Evolutionary conservation across 495 filamentous ascomycete genomes (phyloP).

Genomic region (Staphylotrichum longicolle): DNA sequence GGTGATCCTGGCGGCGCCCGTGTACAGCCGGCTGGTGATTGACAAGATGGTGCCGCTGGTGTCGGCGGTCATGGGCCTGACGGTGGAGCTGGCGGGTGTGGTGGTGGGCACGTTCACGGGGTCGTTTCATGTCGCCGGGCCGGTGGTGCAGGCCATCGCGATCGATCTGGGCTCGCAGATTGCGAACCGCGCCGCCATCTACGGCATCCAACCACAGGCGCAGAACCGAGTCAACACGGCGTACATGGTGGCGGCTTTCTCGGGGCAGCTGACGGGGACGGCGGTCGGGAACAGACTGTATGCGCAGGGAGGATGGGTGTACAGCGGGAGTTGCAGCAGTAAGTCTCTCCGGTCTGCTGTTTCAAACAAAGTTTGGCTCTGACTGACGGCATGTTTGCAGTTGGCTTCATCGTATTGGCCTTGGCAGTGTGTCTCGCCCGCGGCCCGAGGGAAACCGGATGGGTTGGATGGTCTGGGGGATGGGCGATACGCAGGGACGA

Average conservation of each 20-base stretch:
- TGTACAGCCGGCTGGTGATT: constrained; percentile 68
- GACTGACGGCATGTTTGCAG: constrained; percentile 11
- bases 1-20: constrained; percentile 61
- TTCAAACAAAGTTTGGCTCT: too few relatives aligned
- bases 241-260: constrained; percentile 75
- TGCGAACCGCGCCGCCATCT: constrained; percentile 70
- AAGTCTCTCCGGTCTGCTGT: constrained; percentile 19
- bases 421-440: constrained; percentile 56
- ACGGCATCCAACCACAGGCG: constrained; percentile 66
- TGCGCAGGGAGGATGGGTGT: constrained; percentile 66
- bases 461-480: constrained; percentile 75
- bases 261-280: constrained; percentile 74
- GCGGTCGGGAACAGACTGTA: constrained; percentile 69
- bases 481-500: constrained; percentile 49
- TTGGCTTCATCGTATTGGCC: constrained; percentile 62
- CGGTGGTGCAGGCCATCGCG: constrained; percentile 69
- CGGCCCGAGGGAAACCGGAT: constrained; percentile 67
- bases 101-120: constrained; percentile 69
- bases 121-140: constrained; percentile 63
- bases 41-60: constrained; percentile 66
- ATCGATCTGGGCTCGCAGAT: constrained; percentile 75
- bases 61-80: constrained; percentile 61
- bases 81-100: constrained; percentile 59
- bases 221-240: constrained; percentile 78
- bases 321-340: constrained; percentile 62